A percentile compares a stretch with the other conserved stretches of the same genome.
Conservation (phyloP, 257 asterid species). For the Apocynum venetum region DNA sequence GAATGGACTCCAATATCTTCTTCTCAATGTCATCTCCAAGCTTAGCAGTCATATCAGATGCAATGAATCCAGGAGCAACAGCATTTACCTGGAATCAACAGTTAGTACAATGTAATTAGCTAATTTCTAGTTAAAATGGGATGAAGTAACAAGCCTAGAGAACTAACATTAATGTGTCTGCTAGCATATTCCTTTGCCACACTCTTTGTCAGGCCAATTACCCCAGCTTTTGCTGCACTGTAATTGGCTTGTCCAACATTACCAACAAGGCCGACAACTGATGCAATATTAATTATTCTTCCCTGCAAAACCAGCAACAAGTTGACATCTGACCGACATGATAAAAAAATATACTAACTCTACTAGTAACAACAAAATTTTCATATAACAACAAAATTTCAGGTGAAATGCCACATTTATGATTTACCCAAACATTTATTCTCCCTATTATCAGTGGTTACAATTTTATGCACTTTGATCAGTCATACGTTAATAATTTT, state of each 20-base stretch:
- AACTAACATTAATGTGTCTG: conserved; percentile 73
- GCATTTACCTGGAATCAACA: conserved; percentile 66
- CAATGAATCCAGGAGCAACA: conserved; percentile 95
- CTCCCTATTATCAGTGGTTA: not conserved
- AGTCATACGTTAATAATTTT: not conserved
- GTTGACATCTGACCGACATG: conserved; percentile 2
- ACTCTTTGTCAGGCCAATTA: conserved; percentile 84
- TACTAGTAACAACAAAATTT: no score
- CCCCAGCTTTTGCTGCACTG: conserved; percentile 98
- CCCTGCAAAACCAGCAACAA: conserved; percentile 51
- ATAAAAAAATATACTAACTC: not conserved
- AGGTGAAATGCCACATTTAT: not conserved
- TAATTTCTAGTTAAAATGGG: not conserved
- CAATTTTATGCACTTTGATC: not conserved
- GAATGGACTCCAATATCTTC: conserved; percentile 70
- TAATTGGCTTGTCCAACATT: conserved; percentile 96
- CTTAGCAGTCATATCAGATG: conserved; percentile 88
- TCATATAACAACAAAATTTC: not conserved
- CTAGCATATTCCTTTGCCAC: conserved; percentile 97
- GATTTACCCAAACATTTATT: not conserved
- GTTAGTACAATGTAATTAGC: conserved; percentile 1
- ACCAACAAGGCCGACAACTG: conserved; percentile 95
- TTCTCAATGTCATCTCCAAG: conserved; percentile 75
- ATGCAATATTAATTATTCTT: conserved; percentile 84
- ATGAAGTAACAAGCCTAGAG: conserved; percentile 3